Evolutionary conservation across 345 rosid species (phyloP).

Genomic region (Fremontodendron californicum): DNA sequence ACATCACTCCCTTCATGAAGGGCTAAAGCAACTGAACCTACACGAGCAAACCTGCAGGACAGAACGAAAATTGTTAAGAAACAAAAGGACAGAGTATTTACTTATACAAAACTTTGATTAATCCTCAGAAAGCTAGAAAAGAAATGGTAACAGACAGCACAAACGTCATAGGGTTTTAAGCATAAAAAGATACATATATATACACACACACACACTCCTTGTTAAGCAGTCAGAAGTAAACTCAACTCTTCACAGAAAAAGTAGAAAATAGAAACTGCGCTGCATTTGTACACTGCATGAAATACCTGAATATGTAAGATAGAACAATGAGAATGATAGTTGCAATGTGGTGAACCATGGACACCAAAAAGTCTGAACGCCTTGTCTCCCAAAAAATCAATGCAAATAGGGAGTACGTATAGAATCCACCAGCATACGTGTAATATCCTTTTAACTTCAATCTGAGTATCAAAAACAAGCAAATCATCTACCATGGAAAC

Average conservation of each 20-base stretch:
- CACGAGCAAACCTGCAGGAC: conserved; percentile 60
- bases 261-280: neutral
- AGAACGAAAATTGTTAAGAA: conserved; percentile 4
- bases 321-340: conserved; percentile 48
- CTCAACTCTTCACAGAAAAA: neutral
- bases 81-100: neutral
- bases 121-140: neutral
- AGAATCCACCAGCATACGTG: conserved; percentile 78
- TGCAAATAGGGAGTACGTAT: conserved; percentile 70
- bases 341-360: conserved; percentile 74
- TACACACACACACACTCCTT: neutral
- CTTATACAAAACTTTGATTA: neutral
- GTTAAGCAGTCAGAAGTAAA: neutral
- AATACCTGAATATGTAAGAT: conserved; percentile 69
- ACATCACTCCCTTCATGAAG: conserved; percentile 75
- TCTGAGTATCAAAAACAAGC: conserved; percentile 30
- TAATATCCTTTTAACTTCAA: conserved; percentile 68
- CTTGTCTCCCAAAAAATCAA: conserved; percentile 84
- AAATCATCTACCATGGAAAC: conserved; percentile 10
- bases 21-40: conserved; percentile 61
- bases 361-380: conserved; percentile 61
- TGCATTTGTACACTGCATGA: neutral
- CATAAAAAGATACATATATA: neutral
- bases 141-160: neutral
- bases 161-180: neutral